Evolutionary conservation across 768 basidiomycete species (phyloP).

Genomic region (Auriscalpium orientale): DNA sequence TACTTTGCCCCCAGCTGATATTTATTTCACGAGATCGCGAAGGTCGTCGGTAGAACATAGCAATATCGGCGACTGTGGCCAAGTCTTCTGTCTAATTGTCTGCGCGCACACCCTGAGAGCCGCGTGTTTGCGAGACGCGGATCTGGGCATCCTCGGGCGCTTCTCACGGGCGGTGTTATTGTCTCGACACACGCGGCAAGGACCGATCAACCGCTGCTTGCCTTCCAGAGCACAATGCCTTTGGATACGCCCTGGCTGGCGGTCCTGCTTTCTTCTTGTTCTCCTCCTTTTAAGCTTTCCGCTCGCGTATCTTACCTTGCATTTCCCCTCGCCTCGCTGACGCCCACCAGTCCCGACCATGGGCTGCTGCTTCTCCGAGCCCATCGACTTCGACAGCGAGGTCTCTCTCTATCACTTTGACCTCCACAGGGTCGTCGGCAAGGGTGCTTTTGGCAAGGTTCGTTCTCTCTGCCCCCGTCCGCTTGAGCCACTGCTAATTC

Average conservation of each 20-base stretch:
- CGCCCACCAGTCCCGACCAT: slow-evolving; percentile 11
- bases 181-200: slow-evolving; percentile 1
- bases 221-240: slow-evolving; percentile 9
- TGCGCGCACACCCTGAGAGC: neutral
- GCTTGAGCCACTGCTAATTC: neutral
- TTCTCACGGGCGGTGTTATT: slow-evolving; percentile 6
- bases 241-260: neutral
- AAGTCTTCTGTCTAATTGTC: slow-evolving; percentile 7
- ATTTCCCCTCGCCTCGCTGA: neutral
- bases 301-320: neutral
- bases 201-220: slow-evolving; percentile 3
- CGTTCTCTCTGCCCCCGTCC: neutral
- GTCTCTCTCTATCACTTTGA: slow-evolving; percentile 94
- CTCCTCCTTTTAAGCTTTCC: slow-evolving; percentile 11
- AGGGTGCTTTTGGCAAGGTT: slow-evolving; percentile 98
- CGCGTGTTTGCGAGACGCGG: too few species aligned
- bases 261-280: slow-evolving; percentile 2
- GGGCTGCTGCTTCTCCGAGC: slow-evolving; percentile 30
- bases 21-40: too few species aligned
- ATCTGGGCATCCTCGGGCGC: neutral
- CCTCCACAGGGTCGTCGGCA: slow-evolving; percentile 90
- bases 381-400: slow-evolving; percentile 50
- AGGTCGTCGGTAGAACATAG: too few species aligned
- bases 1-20: too few species aligned
- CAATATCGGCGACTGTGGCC: neutral